phyloP scores from a whole-genome alignment of 179 eudicot species.

The Sideroxylon spinosum region DNA sequence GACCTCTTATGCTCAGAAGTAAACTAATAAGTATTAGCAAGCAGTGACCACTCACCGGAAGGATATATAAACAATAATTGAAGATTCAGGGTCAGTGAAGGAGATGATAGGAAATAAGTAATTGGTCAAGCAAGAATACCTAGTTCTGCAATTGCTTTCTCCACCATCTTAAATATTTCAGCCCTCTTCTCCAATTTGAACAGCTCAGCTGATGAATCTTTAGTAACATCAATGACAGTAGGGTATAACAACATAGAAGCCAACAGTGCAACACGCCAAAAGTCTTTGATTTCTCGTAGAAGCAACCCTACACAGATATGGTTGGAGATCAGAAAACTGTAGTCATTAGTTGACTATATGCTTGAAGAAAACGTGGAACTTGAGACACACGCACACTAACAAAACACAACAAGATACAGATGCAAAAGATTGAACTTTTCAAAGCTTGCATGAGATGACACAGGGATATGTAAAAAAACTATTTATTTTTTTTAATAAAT shows the following conservation, averaged over 20 bases:
- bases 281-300: conserved; percentile 81
- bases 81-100: neutral
- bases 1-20: too few species aligned
- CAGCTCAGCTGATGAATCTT: conserved; percentile 30
- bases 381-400: too few species aligned
- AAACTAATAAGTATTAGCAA: neutral
- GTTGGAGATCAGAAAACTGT: neutral
- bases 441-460: too few species aligned
- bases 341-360: neutral
- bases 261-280: conserved; percentile 76
- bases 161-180: conserved; percentile 45
- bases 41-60: neutral
- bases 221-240: conserved; percentile 20
- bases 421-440: too few species aligned
- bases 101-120: neutral
- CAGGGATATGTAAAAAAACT: too few species aligned
- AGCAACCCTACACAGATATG: conserved; percentile 50
- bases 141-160: conserved; percentile 40
- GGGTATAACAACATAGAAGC: conserved; percentile 54
- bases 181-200: conserved; percentile 40
- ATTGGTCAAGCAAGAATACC: conserved; percentile 31
- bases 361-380: neutral
- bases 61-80: neutral
- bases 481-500: too few species aligned
- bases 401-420: too few species aligned